A percentile compares a stretch with the other conserved stretches of the same genome.
Evolutionary conservation across 345 rosid genomes (phyloP).

Genomic region (Lepidium sativum): DNA sequence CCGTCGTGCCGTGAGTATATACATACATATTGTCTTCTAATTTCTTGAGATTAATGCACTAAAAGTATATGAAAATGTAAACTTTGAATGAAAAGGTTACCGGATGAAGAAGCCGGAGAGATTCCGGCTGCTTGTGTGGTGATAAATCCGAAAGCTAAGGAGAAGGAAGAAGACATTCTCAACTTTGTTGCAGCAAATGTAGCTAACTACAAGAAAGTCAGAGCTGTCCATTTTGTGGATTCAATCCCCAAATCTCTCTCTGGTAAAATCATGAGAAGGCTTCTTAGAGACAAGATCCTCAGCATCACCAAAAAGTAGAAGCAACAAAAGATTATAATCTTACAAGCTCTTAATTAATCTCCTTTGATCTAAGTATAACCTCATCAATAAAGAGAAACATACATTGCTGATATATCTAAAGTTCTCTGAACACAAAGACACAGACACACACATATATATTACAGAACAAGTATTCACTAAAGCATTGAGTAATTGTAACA

Average conservation of each 20-base stretch:
- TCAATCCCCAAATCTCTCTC: slow-evolving; percentile 82
- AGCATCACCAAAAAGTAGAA: slow-evolving; percentile 22
- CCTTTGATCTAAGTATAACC: not conserved
- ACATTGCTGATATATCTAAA: no score
- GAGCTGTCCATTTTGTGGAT: slow-evolving; percentile 68
- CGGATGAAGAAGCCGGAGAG: slow-evolving; percentile 93
- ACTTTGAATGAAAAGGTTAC: slow-evolving; percentile 37
- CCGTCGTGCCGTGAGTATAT: slow-evolving; percentile 76
- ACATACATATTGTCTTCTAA: not conserved
- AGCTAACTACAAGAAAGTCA: slow-evolving; percentile 78
- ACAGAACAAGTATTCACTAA: not conserved
- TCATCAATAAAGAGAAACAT: not conserved
- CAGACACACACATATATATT: not conserved
- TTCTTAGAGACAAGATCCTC: slow-evolving; percentile 50
- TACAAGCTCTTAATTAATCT: not conserved
- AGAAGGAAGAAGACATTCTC: slow-evolving; percentile 63
- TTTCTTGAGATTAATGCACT: not conserved
- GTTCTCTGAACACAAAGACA: no score
- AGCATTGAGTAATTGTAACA: not conserved
- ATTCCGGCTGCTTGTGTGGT: slow-evolving; percentile 90
- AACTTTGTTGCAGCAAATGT: slow-evolving; percentile 62
- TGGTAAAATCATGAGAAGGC: slow-evolving; percentile 84
- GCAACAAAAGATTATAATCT: not conserved
- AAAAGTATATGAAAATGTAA: not conserved
- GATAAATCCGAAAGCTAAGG: slow-evolving; percentile 43